phyloP scores from a whole-genome alignment of 495 filamentous ascomycete species.

The Xylona heveae region DNA sequence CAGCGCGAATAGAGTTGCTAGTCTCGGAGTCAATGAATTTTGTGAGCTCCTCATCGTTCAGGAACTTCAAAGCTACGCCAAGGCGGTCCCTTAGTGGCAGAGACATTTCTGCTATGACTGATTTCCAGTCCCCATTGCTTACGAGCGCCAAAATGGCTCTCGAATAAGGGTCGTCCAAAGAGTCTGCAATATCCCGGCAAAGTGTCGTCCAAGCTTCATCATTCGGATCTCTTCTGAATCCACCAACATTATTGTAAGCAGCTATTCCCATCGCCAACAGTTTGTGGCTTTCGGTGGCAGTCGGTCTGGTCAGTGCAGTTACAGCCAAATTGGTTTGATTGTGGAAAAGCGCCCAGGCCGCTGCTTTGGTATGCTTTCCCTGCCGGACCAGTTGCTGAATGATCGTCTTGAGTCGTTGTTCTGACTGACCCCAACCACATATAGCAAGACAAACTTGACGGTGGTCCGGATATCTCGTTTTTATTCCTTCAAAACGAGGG shows the following conservation, averaged over 20 bases:
- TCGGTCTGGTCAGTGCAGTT: conserved; percentile 17
- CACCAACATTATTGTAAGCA: conserved; percentile 28
- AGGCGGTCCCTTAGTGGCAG: conserved; percentile 71
- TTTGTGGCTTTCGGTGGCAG: conserved; percentile 17
- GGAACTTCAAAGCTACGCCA: conserved; percentile 66
- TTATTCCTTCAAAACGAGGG: conserved; percentile 24
- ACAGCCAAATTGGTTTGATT: conserved; percentile 38
- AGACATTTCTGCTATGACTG: conserved; percentile 59
- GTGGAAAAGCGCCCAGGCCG: conserved; percentile 56
- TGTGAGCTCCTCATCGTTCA: conserved; percentile 57
- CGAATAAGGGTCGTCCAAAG: conserved; percentile 63
- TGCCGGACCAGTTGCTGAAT: conserved; percentile 34
- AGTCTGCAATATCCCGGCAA: conserved; percentile 36
- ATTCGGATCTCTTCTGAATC: conserved; percentile 29
- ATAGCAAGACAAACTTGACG: conserved; percentile 60
- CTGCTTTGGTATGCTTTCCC: conserved; percentile 59
- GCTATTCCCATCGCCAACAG: conserved; percentile 32
- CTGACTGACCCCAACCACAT: conserved; percentile 46
- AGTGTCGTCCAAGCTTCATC: conserved; percentile 19
- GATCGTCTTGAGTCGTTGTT: conserved; percentile 36
- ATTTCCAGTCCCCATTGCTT: conserved; percentile 68
- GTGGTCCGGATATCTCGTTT: conserved; percentile 49
- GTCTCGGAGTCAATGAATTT: conserved; percentile 45
- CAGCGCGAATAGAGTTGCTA: conserved; percentile 38
- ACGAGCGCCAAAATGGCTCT: conserved; percentile 86